phyloP scores from a whole-genome alignment of 208 protist species.

The Wallacemonas sp. region DNA sequence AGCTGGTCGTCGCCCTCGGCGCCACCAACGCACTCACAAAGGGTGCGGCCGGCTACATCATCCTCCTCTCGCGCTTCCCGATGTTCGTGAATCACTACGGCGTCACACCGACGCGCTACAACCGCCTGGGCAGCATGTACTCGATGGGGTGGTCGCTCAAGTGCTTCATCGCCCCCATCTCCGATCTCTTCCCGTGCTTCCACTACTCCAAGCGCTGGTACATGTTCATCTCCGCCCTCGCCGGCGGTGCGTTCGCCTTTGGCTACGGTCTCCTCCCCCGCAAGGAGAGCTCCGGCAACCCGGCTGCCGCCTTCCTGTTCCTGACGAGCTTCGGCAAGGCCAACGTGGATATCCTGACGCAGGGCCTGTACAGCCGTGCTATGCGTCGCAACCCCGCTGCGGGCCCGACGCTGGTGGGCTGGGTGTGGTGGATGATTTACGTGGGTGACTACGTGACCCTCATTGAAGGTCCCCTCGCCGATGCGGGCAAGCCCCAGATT shows the following conservation, averaged over 20 bases:
- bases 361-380: constrained; percentile 37
- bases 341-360: constrained; percentile 35
- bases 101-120: constrained; percentile 17
- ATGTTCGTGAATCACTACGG: constrained; percentile 25
- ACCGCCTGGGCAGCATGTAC: constrained; percentile 21
- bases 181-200: constrained; percentile 31
- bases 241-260: constrained; percentile 26
- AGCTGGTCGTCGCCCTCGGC: constrained; percentile 20
- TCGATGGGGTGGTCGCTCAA: constrained; percentile 45
- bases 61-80: constrained; percentile 16
- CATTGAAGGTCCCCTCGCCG: constrained; percentile 58
- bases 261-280: constrained; percentile 23
- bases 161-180: constrained; percentile 31
- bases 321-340: constrained; percentile 32
- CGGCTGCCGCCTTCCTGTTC: constrained; percentile 28
- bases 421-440: constrained; percentile 28
- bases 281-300: constrained; percentile 16
- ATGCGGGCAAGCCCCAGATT: constrained; percentile 39
- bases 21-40: constrained; percentile 25
- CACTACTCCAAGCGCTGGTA: constrained; percentile 40
- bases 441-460: constrained; percentile 20
- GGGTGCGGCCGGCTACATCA: constrained; percentile 17
- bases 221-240: constrained; percentile 29
- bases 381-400: constrained; percentile 16
- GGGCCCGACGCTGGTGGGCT: constrained; percentile 20